phyloP scores from a whole-genome alignment of 768 basidiomycete genomes.

The Panaeolus papilionaceus region DNA sequence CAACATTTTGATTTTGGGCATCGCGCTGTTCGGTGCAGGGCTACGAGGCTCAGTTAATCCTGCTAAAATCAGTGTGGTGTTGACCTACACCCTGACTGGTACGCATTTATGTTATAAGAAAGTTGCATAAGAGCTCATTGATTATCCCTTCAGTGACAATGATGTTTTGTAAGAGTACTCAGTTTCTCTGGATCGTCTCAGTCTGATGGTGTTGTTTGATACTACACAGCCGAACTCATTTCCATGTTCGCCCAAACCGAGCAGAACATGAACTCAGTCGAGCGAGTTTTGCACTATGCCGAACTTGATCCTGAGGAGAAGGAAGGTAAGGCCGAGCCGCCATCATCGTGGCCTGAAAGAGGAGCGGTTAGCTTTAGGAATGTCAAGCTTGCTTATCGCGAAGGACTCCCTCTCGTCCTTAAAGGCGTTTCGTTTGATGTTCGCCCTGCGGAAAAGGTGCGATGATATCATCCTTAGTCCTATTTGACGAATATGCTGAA shows the following conservation, averaged over 20 bases:
- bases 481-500: background rate
- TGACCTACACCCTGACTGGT: slow-evolving; percentile 62
- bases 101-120: slow-evolving; percentile 25
- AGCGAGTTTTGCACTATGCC: slow-evolving; percentile 72
- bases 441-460: slow-evolving; percentile 68
- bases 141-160: slow-evolving; percentile 48
- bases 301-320: slow-evolving; percentile 64
- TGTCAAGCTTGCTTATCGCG: slow-evolving; percentile 64
- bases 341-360: slow-evolving; percentile 51
- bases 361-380: slow-evolving; percentile 63
- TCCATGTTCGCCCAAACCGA: slow-evolving; percentile 64
- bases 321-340: slow-evolving; percentile 57
- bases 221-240: slow-evolving; percentile 54
- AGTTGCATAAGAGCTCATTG: background rate
- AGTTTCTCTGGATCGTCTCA: slow-evolving; percentile 45
- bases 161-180: slow-evolving; percentile 51
- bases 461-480: background rate
- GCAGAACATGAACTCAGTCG: slow-evolving; percentile 77
- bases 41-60: slow-evolving; percentile 62
- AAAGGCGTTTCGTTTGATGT: slow-evolving; percentile 64
- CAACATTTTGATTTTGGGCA: slow-evolving; percentile 71
- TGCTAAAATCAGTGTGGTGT: slow-evolving; percentile 65
- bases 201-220: slow-evolving; percentile 11
- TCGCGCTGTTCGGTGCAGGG: slow-evolving; percentile 71
- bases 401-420: slow-evolving; percentile 68